Evolutionary conservation across 345 rosid species (phyloP), one percentile per base, ranked within the genome.

Genomic region (Trapa bicornis): DNA sequence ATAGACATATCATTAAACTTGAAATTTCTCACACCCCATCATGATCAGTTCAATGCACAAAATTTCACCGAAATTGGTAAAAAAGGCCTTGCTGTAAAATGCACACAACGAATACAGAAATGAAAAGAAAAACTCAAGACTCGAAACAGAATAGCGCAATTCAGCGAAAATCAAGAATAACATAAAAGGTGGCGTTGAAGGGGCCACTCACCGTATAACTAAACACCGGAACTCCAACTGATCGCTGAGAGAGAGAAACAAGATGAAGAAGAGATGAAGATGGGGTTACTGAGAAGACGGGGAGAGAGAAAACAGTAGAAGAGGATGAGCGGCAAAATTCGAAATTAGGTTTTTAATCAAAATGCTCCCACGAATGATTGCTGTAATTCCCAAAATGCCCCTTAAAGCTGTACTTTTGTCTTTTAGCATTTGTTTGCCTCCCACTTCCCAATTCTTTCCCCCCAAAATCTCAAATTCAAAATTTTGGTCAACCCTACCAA

Each of bases 261-360:
- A 42, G 14, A 35, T 6, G 69, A 57, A 14, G 58, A 53, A 39
- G 36, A 12, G 36, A 41, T 3, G 43, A 41, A 3, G 43, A 41
- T 14, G 13, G 29, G 29, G 29, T 22, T 22, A 22, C 29, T 22
- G 29, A 7, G 7, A 62, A 67, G 38, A 33, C 36, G 45, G 37
- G 4, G 6, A 36, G 5, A 17, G 50, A 47, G 61, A 57, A 39
- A 76, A 72, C 75, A 72, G 65, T 15, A 64, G 74, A 72, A 72
- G 73, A 65, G 69, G 50, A 15, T 38, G 71, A 65, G 68, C 68
- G 79, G 64, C 53, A 69, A 61, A 61, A 10, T 13, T 58, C 29
- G 43, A 36, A 68, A 60, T 32, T 60, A 6, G n/a, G 43, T 3
- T 41, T 22, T 22, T 8, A 7, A 45, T 7, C 2, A 39, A 29